These are phyloP conservation scores for Kodamaea plutei DNA, from an alignment of 1,139 yeast genomes.

Conservation along the genomic window DNA sequence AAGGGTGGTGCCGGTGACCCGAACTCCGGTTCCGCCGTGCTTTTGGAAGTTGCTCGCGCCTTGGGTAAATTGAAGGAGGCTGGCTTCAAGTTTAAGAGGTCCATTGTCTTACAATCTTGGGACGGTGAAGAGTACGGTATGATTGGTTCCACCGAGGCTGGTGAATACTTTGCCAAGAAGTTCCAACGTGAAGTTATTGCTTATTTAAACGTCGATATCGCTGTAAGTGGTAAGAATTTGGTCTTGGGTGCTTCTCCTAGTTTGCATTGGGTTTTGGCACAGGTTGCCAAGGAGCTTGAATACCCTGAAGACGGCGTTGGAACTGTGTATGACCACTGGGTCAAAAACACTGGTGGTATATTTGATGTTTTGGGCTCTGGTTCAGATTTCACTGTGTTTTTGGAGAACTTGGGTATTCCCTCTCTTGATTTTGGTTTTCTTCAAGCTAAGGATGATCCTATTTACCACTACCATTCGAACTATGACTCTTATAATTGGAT, in stretches of 20 bases:
- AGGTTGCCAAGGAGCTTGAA: conserved; percentile 30
- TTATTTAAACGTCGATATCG: conserved; percentile 40
- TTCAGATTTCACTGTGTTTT: conserved; percentile 45
- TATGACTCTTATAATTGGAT: conserved; percentile 60
- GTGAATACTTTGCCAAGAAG: conserved; percentile 36
- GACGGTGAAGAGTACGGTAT: conserved; percentile 50
- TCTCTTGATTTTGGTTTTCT: conserved; percentile 37
- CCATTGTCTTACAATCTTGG: conserved; percentile 38
- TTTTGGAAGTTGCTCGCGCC: conserved; percentile 44
- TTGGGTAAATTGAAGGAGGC: conserved; percentile 41
- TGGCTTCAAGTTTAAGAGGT: conserved; percentile 40
- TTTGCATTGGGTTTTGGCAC: conserved; percentile 29
- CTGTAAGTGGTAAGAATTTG: conserved; percentile 34
- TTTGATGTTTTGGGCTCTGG: conserved; percentile 42
- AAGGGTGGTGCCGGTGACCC: conserved; percentile 52
- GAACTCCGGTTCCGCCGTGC: conserved; percentile 41
- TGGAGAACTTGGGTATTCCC: conserved; percentile 46
- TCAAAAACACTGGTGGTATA: conserved; percentile 29
- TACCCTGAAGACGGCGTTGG: conserved; percentile 46
- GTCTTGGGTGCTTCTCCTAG: conserved; percentile 37
- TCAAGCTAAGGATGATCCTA: conserved; percentile 35
- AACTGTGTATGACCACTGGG: conserved; percentile 59
- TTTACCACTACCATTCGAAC: conserved; percentile 56
- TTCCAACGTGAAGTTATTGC: conserved; percentile 40
- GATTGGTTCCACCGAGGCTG: conserved; percentile 45